These are phyloP conservation scores for Umbellularia californica DNA, from an alignment of 164 flowering plant species.

Conservation along the genomic window DNA sequence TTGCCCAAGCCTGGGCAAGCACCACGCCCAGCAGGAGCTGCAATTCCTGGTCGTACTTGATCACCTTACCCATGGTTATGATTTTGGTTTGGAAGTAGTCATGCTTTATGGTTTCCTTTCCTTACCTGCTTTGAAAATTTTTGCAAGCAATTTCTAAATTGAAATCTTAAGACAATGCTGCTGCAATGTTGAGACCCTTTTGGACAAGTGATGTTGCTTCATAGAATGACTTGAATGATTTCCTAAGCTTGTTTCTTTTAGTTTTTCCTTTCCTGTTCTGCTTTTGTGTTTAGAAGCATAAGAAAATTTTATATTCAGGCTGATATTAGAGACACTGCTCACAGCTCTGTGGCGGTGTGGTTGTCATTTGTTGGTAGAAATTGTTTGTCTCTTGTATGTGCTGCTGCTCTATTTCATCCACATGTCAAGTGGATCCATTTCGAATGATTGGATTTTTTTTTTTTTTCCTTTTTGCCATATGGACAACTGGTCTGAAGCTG, in stretches of 20 bases:
- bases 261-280: background rate
- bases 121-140: background rate
- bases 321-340: no score
- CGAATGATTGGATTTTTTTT: no score
- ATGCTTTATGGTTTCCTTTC: background rate
- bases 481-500: no score
- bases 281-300: background rate
- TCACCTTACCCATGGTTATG: background rate
- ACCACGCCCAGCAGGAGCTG: slow-evolving; percentile 27
- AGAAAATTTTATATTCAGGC: background rate
- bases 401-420: no score
- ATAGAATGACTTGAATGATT: background rate
- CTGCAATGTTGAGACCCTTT: background rate
- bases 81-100: background rate
- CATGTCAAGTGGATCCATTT: no score
- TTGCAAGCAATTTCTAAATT: background rate
- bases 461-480: no score
- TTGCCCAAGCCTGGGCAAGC: slow-evolving; percentile 24
- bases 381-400: no score
- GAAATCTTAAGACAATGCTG: background rate
- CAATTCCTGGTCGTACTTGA: slow-evolving; percentile 13
- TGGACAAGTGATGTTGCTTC: background rate
- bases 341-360: no score
- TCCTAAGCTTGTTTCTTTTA: background rate
- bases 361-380: no score